These are phyloP conservation scores for Botryotinia narcissicola DNA, from an alignment of 2,329 filamentous ascomycete genomes.

Conservation along the genomic window DNA sequence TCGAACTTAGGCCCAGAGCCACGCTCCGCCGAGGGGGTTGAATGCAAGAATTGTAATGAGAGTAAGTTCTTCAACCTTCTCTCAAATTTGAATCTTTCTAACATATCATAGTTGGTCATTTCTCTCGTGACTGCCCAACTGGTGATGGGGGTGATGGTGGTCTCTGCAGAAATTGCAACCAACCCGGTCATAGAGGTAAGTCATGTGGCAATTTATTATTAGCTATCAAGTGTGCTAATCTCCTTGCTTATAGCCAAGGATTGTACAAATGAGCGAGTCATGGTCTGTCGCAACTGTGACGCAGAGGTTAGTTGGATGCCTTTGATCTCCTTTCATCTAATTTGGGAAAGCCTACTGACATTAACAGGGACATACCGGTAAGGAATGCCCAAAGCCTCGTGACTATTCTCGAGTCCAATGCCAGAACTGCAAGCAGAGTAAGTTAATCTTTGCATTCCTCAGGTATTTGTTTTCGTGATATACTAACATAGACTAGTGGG, in stretches of 20 bases:
- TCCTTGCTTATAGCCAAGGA: conserved; percentile 41
- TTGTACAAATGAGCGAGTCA: conserved; percentile 42
- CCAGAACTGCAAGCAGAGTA: conserved; percentile 51
- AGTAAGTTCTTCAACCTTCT: conserved; percentile 25
- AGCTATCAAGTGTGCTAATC: not conserved
- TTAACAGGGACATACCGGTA: conserved; percentile 51
- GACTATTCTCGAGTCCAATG: conserved; percentile 59
- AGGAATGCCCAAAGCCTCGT: conserved; percentile 56
- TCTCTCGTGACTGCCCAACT: conserved; percentile 62
- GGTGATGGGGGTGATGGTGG: conserved; percentile 52
- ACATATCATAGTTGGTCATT: conserved; percentile 55
- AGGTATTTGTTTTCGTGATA: not conserved
- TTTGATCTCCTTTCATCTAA: not conserved
- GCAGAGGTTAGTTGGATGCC: conserved; percentile 40
- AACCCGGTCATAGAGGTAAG: conserved; percentile 55
- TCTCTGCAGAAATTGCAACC: conserved; percentile 61
- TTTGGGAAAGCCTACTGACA: not conserved
- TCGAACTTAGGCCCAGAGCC: conserved; percentile 46
- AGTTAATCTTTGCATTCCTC: conserved; percentile 23
- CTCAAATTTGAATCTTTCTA: not conserved
- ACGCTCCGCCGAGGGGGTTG: conserved; percentile 51
- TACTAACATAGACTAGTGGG: conserved; percentile 34
- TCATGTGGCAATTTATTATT: not conserved
- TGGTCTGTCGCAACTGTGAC: conserved; percentile 56
- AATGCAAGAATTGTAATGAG: conserved; percentile 40